Evolutionary conservation across 768 basidiomycete genomes (phyloP), one percentile per base, ranked within the genome.

Genomic region (Paxillus involutus): DNA sequence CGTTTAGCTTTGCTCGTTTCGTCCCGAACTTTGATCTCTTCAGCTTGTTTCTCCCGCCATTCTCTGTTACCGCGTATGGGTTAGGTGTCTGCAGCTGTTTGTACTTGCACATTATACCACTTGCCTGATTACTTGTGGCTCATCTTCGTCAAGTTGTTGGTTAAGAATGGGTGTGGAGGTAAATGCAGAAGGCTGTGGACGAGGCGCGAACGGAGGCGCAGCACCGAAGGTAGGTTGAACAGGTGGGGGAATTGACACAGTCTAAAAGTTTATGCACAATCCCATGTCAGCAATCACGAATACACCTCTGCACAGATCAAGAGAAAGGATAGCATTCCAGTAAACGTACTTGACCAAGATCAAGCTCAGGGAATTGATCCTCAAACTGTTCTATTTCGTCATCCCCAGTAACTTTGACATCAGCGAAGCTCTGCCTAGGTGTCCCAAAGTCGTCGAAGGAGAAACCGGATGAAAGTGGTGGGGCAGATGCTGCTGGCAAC

Each of bases 361-460:
- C 85, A 56, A 95, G 80, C 49, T 89, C 92, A 0, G 92, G 92
- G 68, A 94, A 95, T 53, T 91, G 83, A 67, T 74, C 86, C 72
- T 93, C 86, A 59, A 95, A 95, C 69, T 87, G 84, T 53, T 91
- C 88, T 55, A 95, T 80, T 59, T 91, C 89, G 58, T 92, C 89
- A 63, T 91, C 84, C 0, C 90, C 91, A 0, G 91, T 94, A 39
- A 92, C 86, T 64, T 82, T 91, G 50, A 94, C 86, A 10, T 79
- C 75, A n/a, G 78, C 75, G 39, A 72, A 69, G 42, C 62, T 65
- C 49, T 72, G 64, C 30, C 67, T 62, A 0, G 77, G 76, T 9
- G 77, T 74, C 14, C 80, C 84, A 65, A 92, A 89, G 64, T 80
- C 77, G 62, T 84, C 83, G 54, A 89, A 84, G 7, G 82, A 82